phyloP scores from a whole-genome alignment of 352 stramenopile species.

The Halophytophthora batemanensis region DNA sequence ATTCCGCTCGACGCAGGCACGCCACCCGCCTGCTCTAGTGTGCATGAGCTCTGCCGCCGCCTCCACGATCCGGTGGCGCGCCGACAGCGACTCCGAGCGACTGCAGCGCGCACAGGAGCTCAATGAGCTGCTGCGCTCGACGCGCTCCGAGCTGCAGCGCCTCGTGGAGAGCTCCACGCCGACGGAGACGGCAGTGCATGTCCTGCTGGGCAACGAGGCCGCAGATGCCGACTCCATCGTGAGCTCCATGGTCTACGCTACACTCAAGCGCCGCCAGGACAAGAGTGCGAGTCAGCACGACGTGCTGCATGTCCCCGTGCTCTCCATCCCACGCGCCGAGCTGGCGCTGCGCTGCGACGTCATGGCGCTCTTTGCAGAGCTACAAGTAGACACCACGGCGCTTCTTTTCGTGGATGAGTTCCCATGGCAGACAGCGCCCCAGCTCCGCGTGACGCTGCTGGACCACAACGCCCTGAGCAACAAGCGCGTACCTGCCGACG shows the following conservation, averaged over 20 bases:
- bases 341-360: conserved; percentile 69
- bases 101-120: background rate
- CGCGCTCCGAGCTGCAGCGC: conserved; percentile 2
- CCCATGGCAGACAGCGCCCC: conserved; percentile 34
- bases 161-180: background rate
- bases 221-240: conserved; percentile 83
- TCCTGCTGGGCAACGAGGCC: conserved; percentile 78
- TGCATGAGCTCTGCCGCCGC: too few relatives aligned
- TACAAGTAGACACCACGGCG: conserved; percentile 48
- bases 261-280: conserved; percentile 26
- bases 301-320: conserved; percentile 44
- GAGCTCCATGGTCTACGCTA: conserved; percentile 70
- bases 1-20: too few relatives aligned
- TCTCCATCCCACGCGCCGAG: conserved; percentile 62
- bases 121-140: conserved; percentile 22
- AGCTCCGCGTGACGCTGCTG: conserved; percentile 49
- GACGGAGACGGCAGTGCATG: conserved; percentile 29
- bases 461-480: conserved; percentile 76
- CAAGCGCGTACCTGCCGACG: conserved; percentile 36
- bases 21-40: too few relatives aligned
- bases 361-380: conserved; percentile 46
- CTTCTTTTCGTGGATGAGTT: conserved; percentile 82
- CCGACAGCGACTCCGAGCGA: too few relatives aligned
- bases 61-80: too few relatives aligned
- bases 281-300: background rate